Conservation (phyloP, 768 basidiomycete genomes). For the Boletellus emodensis region DNA sequence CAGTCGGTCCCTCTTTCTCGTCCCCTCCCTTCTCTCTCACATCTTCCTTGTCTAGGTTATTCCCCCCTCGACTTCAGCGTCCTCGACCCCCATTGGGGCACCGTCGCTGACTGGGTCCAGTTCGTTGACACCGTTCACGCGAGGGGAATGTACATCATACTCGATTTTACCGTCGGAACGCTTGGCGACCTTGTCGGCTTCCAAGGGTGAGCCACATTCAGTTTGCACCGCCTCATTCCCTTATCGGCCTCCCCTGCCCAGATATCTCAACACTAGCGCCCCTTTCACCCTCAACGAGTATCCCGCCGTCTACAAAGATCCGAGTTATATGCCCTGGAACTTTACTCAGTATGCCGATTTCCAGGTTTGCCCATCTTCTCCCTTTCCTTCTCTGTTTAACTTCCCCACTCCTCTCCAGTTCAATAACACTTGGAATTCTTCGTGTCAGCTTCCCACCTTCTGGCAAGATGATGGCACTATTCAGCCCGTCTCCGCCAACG, state of each 20-base stretch:
- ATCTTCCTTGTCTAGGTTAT: constrained; percentile 50
- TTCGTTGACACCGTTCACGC: constrained; percentile 75
- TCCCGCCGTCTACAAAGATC: constrained; percentile 66
- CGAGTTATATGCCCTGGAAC: constrained; percentile 78
- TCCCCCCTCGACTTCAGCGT: constrained; percentile 90
- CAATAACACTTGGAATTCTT: constrained; percentile 63
- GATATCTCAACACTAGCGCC: constrained; percentile 68
- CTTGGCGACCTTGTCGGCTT: constrained; percentile 88
- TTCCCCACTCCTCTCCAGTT: constrained; percentile 40
- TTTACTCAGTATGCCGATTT: constrained; percentile 86
- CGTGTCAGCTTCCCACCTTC: constrained; percentile 74
- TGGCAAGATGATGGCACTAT: constrained; percentile 75
- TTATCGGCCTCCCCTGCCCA: constrained; percentile 29
- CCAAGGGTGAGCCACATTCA: constrained; percentile 53
- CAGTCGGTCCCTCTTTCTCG: constrained; percentile 51
- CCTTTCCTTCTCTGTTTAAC: not conserved
- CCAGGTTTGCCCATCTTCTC: constrained; percentile 38
- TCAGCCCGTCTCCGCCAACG: constrained; percentile 47
- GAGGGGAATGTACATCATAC: constrained; percentile 87
- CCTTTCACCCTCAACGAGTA: constrained; percentile 80
- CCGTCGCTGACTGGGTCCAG: constrained; percentile 70
- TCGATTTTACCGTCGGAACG: constrained; percentile 92
- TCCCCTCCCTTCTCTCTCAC: not conserved
- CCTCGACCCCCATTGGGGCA: constrained; percentile 92
- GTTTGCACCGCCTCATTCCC: constrained; percentile 6